Evolutionary conservation across 495 filamentous ascomycete species (phyloP), one percentile per base, ranked within the genome.

Genomic region (Haplographium delicatum): DNA sequence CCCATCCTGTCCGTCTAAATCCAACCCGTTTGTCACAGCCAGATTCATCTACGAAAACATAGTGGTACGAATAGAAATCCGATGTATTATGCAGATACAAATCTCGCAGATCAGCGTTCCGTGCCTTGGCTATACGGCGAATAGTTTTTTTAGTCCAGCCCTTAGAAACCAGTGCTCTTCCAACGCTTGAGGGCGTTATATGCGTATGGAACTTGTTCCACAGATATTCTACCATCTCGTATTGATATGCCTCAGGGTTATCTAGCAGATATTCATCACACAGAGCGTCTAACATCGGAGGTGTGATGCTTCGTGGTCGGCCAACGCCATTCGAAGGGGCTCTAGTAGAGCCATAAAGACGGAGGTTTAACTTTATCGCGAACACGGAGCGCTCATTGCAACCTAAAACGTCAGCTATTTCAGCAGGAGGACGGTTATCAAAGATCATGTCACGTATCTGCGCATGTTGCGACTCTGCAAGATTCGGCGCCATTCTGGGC

Each of bases 11-110:
- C 18, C 58, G 47, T 42, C 62, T 52, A 39, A 62, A 62, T 5
- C 67, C 60, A 47, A 42, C 52, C 25, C 52, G 47, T 46, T 63
- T 68, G 52, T 68, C 57, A 45, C 55, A 65, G 6, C 64, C 45
- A 15, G 62, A 66, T 56, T 70, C 56, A 54, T 68, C 60, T 15
- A 71, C 60, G 53, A 51, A 69, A 10, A 71, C 58, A 30, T 64
- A 49, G 2, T 68, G 58, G 27, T 64, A 64, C 5, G 60, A 65
- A 20, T 43, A 13, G 44, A 59, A 69, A 44, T 26, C 24, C 38
- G 16, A 26, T 22, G 69, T 13, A 5, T 59, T 60, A 58, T 69
- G 41, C 2, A 60, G 26, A 43, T 73, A 71, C 1, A 50, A 52
- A 44, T 68, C 66, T 38, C 60, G 64, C 18, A 72, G 57, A 44